These are phyloP conservation scores for Beta corolliflora DNA, from an alignment of 179 eudicot genomes.

Conservation along the genomic window DNA sequence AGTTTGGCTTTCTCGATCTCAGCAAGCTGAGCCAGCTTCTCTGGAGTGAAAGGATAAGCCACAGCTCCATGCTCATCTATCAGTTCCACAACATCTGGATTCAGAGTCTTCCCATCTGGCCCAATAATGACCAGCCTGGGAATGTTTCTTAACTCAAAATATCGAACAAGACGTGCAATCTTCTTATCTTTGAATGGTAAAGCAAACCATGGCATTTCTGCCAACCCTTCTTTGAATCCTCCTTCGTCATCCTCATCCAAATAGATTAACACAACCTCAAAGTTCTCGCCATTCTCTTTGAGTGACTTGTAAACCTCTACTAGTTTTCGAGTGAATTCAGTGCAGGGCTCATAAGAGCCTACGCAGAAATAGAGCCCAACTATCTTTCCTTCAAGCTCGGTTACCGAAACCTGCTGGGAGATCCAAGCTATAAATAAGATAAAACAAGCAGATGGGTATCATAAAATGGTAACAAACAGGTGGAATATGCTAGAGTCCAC, in stretches of 20 bases:
- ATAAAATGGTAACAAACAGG: neutral
- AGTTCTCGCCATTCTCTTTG: slow-evolving; percentile 60
- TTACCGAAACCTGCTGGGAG: slow-evolving; percentile 48
- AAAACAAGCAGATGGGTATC: slow-evolving; percentile 9
- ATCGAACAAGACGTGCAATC: slow-evolving; percentile 55
- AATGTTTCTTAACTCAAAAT: slow-evolving; percentile 60
- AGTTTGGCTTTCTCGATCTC: slow-evolving; percentile 70
- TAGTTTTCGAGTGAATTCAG: slow-evolving; percentile 59
- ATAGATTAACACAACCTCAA: slow-evolving; percentile 72
- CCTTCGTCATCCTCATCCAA: slow-evolving; percentile 63
- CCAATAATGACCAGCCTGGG: slow-evolving; percentile 69
- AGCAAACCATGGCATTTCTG: slow-evolving; percentile 60
- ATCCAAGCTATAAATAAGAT: slow-evolving; percentile 2
- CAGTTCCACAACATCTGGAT: slow-evolving; percentile 60
- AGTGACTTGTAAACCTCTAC: slow-evolving; percentile 46
- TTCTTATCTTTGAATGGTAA: slow-evolving; percentile 73
- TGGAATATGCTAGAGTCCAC: neutral
- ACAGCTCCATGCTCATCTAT: slow-evolving; percentile 70
- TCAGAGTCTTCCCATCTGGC: slow-evolving; percentile 78
- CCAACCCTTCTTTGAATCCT: slow-evolving; percentile 43
- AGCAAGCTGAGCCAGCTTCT: slow-evolving; percentile 71
- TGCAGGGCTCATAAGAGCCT: slow-evolving; percentile 41
- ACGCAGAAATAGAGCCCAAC: slow-evolving; percentile 74
- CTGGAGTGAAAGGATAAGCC: slow-evolving; percentile 87
- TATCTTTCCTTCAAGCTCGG: slow-evolving; percentile 82